Base-by-base conservation (phyloP, 306 rosid species). In the Ammopiptanthus mongolicus region DNA sequence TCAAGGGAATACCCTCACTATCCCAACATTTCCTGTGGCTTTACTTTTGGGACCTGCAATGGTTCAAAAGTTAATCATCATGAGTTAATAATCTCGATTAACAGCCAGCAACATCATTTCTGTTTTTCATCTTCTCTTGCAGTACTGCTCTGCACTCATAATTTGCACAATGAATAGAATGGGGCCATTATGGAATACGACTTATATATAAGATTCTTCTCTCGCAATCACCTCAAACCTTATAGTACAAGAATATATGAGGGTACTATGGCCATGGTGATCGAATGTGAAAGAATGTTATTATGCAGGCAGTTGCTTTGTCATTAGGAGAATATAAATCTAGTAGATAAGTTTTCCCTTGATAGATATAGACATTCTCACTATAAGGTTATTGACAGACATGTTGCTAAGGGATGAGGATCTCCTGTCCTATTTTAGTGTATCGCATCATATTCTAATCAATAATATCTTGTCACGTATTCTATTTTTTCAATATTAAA, bases 1-100 rank as follows among this genome's bases (percentile, higher is more conserved):
- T 57, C 56, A 46, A 57, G 69, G 64, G 63, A 80, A 57, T 80
- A 63, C 84, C 84, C 71, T 80, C 80, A 74, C 80, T 58, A 58
- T 21, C 51, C 81, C 69, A 44, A 63, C 81, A 69, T 48, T 12
- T 46, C 29, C 70, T 64, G 81, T 76, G 81, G 14, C 68, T 63
- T 81, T 52, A 46, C 78, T 76, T 76, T 74, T 57, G 71, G 36
- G 63, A 73, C 71, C 46, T 36, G 12, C 19, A 41, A 21, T 41
- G 67, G 31, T 63, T 81, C 74, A 70, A 76, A 81, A 77, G 85
- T 51, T 51, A 71, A 76, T 71, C 69, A 81, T 81, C 78, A 71
- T 81, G 66, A 64, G 58, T 73, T 76, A 71, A 81, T 71, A 76
- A 81, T 81, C 69, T 56, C 64, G 3, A 55, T 44, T 71, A 60